A percentile compares a stretch with the other conserved stretches of the same genome.
These are phyloP conservation scores for Aspergillus funiculosus DNA, from an alignment of 495 filamentous ascomycete genomes.

Conservation along the genomic window DNA sequence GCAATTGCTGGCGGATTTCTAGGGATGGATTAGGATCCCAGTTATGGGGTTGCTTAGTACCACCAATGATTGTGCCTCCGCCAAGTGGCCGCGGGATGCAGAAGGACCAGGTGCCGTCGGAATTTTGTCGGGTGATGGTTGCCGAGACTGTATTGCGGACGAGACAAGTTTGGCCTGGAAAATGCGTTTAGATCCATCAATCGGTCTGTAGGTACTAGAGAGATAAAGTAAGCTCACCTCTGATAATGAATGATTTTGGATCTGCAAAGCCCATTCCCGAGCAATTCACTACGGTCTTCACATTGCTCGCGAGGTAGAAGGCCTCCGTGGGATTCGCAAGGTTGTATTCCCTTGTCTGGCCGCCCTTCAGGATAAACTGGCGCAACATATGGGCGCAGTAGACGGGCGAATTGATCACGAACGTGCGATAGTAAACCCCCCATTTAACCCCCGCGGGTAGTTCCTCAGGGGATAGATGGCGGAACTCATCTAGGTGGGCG, in stretches of 20 bases:
- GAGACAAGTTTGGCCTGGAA: conserved; percentile 39
- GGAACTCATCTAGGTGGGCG: conserved; percentile 40
- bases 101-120: conserved; percentile 56
- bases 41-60: conserved; percentile 54
- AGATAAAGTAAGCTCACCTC: conserved; percentile 33
- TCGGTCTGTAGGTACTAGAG: background rate
- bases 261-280: conserved; percentile 52
- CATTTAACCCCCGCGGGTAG: conserved; percentile 44
- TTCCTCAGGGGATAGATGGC: conserved; percentile 31
- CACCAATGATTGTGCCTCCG: conserved; percentile 58
- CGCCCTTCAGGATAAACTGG: conserved; percentile 47
- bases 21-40: conserved; percentile 46
- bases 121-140: conserved; percentile 56
- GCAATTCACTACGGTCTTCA: conserved; percentile 53
- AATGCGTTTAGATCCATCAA: background rate
- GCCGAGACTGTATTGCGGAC: conserved; percentile 42
- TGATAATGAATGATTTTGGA: conserved; percentile 48
- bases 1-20: conserved; percentile 43
- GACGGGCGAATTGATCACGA: conserved; percentile 56
- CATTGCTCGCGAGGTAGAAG: conserved; percentile 34
- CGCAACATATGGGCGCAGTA: conserved; percentile 54
- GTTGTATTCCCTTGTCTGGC: conserved; percentile 37
- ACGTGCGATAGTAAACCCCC: conserved; percentile 54
- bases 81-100: conserved; percentile 53
- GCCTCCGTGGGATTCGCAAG: conserved; percentile 44